Evolutionary conservation across 352 stramenopile genomes (phyloP).

Genomic region (Globisporangium iwayamae): DNA sequence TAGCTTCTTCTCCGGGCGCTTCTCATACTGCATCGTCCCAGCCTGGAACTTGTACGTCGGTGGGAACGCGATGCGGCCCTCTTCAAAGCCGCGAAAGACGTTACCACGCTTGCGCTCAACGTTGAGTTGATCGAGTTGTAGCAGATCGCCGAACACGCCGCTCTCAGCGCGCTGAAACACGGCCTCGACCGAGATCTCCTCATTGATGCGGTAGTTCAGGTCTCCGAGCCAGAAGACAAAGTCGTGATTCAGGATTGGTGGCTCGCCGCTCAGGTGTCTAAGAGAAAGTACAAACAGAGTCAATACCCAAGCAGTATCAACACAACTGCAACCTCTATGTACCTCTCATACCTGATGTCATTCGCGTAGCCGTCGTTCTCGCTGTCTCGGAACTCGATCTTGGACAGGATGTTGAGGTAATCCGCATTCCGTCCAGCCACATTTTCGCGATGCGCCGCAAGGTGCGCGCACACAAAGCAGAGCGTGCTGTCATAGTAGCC

Average conservation of each 20-base stretch:
- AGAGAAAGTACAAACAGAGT: constrained; percentile 15
- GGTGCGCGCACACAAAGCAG: constrained; percentile 98
- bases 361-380: constrained; percentile 28
- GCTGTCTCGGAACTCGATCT: constrained; percentile 89
- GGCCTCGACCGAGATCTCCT: constrained; percentile 73
- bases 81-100: constrained; percentile 87
- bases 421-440: constrained; percentile 96
- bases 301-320: background rate
- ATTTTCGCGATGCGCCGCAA: constrained; percentile 98
- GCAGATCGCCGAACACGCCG: constrained; percentile 22
- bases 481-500: constrained; percentile 97
- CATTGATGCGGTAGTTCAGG: constrained; percentile 89
- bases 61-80: constrained; percentile 89
- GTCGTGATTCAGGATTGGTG: constrained; percentile 95
- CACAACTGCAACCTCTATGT: background rate
- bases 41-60: constrained; percentile 98
- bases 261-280: constrained; percentile 38
- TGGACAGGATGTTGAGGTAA: constrained; percentile 97
- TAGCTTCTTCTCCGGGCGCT: constrained; percentile 98
- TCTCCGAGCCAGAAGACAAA: constrained; percentile 97
- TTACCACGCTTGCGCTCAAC: constrained; percentile 67
- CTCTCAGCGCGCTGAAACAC: constrained; percentile 59
- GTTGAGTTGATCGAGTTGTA: constrained; percentile 58
- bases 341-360: constrained; percentile 17
- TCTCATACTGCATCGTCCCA: constrained; percentile 95